phyloP scores from a whole-genome alignment of 164 flowering plant genomes.

The Santalum album region DNA sequence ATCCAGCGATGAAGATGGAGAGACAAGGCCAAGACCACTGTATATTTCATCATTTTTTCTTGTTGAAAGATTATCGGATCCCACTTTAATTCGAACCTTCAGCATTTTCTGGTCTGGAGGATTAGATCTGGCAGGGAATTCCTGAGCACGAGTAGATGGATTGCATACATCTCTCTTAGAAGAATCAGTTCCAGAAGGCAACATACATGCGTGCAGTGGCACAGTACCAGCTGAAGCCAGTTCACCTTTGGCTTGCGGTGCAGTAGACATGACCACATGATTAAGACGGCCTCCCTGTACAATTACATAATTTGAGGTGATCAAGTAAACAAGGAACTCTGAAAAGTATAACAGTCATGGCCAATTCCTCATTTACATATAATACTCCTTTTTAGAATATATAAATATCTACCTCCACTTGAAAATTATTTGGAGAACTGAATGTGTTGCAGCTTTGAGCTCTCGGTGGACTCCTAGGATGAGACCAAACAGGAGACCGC shows the following conservation, averaged over 20 bases:
- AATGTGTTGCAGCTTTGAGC: conserved; percentile 17
- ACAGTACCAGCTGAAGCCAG: conserved; percentile 15
- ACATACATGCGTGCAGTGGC: conserved; percentile 11
- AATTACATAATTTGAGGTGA: conserved; percentile 5
- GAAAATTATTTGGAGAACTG: conserved; percentile 34
- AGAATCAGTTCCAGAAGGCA: conserved; percentile 12
- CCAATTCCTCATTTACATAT: no score
- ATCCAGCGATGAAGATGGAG: conserved; percentile 57
- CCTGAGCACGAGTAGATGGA: conserved; percentile 16
- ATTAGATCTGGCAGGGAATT: conserved; percentile 20
- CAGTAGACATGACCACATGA: conserved; percentile 20
- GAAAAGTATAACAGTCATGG: conserved; percentile 2
- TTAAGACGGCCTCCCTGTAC: conserved; percentile 27
- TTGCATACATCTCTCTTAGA: conserved; percentile 14
- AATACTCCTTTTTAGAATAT: no score
- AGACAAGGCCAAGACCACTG: conserved; percentile 69
- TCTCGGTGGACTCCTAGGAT: conserved; percentile 35
- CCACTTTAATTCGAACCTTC: conserved; percentile 76
- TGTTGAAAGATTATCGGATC: conserved; percentile 48
- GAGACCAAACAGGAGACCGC: conserved; percentile 47
- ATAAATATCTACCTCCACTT: conserved; percentile 38
- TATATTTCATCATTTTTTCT: conserved; percentile 70
- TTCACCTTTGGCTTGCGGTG: conserved; percentile 21
- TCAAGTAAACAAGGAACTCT: conserved; percentile 2
- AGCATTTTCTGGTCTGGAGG: conserved; percentile 51